phyloP scores from a whole-genome alignment of 2,329 filamentous ascomycete species.

The Xylaria hypoxylon region DNA sequence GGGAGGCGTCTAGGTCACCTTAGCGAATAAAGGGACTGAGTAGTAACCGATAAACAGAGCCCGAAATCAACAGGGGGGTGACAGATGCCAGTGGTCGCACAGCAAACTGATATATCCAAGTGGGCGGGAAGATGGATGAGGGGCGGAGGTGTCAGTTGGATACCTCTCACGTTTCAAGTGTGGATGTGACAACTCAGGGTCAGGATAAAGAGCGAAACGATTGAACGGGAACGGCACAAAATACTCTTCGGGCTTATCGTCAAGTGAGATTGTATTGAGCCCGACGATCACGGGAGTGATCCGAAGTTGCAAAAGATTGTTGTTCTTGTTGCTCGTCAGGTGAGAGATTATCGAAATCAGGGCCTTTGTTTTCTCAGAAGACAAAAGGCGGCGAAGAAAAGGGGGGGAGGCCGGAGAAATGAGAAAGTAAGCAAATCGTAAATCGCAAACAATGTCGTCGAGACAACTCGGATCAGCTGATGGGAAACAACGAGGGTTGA shows the following conservation, averaged over 20 bases:
- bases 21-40: not conserved
- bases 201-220: conserved; percentile 42
- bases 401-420: not conserved
- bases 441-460: conserved; percentile 41
- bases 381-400: conserved; percentile 33
- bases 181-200: conserved; percentile 44
- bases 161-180: conserved; percentile 56
- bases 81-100: conserved; percentile 42
- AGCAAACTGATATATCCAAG: conserved; percentile 44
- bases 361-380: conserved; percentile 30
- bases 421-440: conserved; percentile 9
- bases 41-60: conserved; percentile 27
- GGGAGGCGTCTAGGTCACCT: not conserved
- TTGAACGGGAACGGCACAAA: conserved; percentile 39
- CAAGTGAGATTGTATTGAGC: conserved; percentile 45
- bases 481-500: conserved; percentile 41
- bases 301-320: conserved; percentile 29
- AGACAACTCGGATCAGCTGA: conserved; percentile 42
- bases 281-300: conserved; percentile 49
- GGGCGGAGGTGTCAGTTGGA: conserved; percentile 44
- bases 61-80: conserved; percentile 32
- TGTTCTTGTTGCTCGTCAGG: conserved; percentile 25
- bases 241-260: conserved; percentile 43
- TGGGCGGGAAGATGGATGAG: conserved; percentile 38
- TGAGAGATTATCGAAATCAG: conserved; percentile 18